Percentiles rank a stretch among this genome's conserved stretches.
Evolutionary conservation across 805 yeast species (phyloP).

Genomic region (Wickerhamomyces tratensis): DNA sequence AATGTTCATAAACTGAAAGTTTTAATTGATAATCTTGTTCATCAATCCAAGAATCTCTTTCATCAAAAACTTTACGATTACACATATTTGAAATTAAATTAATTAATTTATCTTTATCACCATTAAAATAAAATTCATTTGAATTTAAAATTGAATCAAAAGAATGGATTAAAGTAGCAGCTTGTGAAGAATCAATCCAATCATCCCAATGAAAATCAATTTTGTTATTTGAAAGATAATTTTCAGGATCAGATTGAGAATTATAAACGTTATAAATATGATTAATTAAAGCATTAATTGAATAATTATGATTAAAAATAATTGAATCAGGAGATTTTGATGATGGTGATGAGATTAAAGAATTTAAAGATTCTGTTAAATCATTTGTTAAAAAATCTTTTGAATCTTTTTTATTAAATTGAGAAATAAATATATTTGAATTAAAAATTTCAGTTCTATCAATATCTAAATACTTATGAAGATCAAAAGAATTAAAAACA

Average conservation of each 20-base stretch:
- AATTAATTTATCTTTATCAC: conserved; percentile 2
- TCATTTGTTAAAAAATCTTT: background rate
- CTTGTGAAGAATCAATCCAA: conserved; percentile 15
- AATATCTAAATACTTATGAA: too few relatives aligned
- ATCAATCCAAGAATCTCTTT: conserved; percentile 18
- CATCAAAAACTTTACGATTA: conserved; percentile 9
- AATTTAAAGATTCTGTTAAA: background rate
- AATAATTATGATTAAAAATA: conserved; percentile 6
- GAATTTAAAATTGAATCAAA: background rate
- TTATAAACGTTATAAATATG: conserved; percentile 5
- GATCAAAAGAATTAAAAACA: background rate
- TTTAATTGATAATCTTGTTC: conserved; percentile 6
- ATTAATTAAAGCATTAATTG: conserved; percentile 9
- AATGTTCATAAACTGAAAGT: conserved; percentile 14
- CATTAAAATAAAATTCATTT: background rate
- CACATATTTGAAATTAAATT: conserved; percentile 9
- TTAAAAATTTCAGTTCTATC: background rate
- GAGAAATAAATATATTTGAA: background rate
- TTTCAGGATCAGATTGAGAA: conserved; percentile 10
- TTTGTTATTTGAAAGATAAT: conserved; percentile 4
- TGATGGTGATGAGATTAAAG: background rate
- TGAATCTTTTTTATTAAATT: too few relatives aligned
- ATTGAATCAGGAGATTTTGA: too few relatives aligned
- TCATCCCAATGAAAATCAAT: conserved; percentile 23
- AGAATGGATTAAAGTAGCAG: background rate